Conservation (phyloP, 192 early-diverging fungal genomes). For the Coemansia sp. region DNA sequence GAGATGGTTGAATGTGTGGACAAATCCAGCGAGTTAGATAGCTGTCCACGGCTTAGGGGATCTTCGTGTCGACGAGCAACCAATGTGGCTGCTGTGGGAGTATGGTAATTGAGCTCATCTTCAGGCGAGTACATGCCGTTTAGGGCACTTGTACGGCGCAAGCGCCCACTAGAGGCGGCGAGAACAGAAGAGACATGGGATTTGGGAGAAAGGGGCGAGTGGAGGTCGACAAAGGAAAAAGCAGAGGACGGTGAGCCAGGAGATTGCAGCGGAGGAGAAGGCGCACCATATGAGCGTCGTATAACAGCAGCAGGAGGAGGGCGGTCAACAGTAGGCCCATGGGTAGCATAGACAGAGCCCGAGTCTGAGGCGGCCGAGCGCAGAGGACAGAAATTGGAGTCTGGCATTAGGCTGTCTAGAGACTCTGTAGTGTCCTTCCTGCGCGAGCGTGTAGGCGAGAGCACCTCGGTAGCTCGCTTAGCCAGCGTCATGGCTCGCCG, state of each 20-base stretch:
- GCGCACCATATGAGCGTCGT: constrained; percentile 7
- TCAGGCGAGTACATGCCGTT: constrained; percentile 11
- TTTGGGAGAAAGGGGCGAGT: constrained; percentile 21
- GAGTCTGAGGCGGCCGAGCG: constrained; percentile 20
- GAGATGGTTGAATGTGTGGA: constrained; percentile 34
- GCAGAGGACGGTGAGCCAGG: constrained; percentile 32
- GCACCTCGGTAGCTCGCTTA: constrained; percentile 11
- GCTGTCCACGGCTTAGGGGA: constrained; percentile 11
- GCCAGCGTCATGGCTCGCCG: constrained; percentile 30
- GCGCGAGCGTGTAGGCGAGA: constrained; percentile 14
- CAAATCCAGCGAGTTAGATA: constrained; percentile 33
- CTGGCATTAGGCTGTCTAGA: constrained; percentile 24
- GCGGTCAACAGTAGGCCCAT: neutral
- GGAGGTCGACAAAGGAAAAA: constrained; percentile 34
- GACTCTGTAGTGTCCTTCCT: constrained; percentile 18
- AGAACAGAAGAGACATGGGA: constrained; percentile 12
- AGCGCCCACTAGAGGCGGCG: constrained; percentile 15
- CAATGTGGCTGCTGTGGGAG: constrained; percentile 1
- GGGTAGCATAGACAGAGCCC: constrained; percentile 17
- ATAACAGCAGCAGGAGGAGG: neutral
- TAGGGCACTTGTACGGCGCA: constrained; percentile 31
- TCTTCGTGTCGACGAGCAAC: constrained; percentile 12
- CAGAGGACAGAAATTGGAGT: constrained; percentile 6
- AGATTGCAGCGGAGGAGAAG: constrained; percentile 20
- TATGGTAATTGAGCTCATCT: neutral